A percentile compares a stretch with the other conserved stretches of the same genome.
Evolutionary conservation across 1,284 basidiomycete genomes (phyloP).

Genomic region (Puccinia triticina): DNA sequence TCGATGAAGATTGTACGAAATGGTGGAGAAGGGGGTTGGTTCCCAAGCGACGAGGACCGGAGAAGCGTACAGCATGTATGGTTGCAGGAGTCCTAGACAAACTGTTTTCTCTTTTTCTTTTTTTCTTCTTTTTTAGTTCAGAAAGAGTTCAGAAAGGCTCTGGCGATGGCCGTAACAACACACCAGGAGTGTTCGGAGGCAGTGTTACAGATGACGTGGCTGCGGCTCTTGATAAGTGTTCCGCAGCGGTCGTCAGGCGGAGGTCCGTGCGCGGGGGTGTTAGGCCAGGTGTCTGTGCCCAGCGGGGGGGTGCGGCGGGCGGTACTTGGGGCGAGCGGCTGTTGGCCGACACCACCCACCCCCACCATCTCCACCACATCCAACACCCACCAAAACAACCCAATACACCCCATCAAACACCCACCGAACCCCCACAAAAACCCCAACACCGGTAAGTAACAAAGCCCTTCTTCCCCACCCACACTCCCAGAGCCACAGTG

Average conservation of each 20-base stretch:
- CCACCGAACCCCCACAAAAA: background rate
- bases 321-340: background rate
- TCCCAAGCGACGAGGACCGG: background rate
- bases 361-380: background rate
- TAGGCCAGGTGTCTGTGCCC: background rate
- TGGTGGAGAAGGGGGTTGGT: background rate
- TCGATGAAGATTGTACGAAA: background rate
- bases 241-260: constrained; percentile 5
- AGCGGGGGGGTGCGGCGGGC: background rate
- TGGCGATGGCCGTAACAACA: too few species aligned
- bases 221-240: background rate
- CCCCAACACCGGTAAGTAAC: background rate
- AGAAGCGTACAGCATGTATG: background rate
- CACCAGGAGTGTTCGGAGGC: background rate
- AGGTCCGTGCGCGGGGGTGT: constrained; percentile 1
- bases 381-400: background rate
- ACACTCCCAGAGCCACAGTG: background rate
- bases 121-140: too few species aligned
- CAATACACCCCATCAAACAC: background rate
- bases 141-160: too few species aligned
- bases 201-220: background rate
- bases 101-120: background rate
- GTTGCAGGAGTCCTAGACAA: background rate
- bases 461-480: background rate
- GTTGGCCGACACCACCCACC: constrained; percentile 10